These are phyloP conservation scores for Stramenopiles sp. DNA, from an alignment of 352 stramenopile genomes.

Conservation along the genomic window DNA sequence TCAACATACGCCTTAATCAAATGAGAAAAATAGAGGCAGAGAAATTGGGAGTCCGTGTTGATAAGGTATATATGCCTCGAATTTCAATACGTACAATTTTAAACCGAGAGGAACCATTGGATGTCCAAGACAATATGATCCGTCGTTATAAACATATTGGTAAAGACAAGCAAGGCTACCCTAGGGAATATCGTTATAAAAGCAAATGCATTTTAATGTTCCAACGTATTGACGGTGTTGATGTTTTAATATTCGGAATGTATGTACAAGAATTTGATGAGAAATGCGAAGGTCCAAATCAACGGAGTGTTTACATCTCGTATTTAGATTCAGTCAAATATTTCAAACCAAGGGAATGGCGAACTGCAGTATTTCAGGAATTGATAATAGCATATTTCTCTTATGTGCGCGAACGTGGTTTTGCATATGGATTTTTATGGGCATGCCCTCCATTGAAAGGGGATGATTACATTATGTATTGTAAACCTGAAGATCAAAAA, in stretches of 20 bases:
- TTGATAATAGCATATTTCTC: constrained; percentile 62
- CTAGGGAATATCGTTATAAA: constrained; percentile 46
- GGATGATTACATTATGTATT: constrained; percentile 69
- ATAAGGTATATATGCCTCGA: not conserved
- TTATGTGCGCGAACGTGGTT: constrained; percentile 57
- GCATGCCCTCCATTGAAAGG: constrained; percentile 49
- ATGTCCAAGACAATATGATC: not conserved
- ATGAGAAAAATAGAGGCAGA: not conserved
- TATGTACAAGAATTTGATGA: constrained; percentile 98
- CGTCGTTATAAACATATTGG: not conserved
- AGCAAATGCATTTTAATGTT: constrained; percentile 98
- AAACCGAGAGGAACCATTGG: not conserved
- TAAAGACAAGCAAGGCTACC: constrained; percentile 27
- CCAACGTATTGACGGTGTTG: constrained; percentile 96
- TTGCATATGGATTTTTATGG: constrained; percentile 63
- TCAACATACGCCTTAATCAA: not conserved
- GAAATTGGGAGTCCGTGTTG: not conserved
- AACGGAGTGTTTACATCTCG: constrained; percentile 79
- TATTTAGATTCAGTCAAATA: constrained; percentile 69
- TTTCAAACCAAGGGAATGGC: constrained; percentile 59
- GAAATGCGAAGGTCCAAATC: constrained; percentile 37
- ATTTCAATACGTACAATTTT: not conserved
- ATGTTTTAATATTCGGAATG: constrained; percentile 96
- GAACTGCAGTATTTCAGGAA: constrained; percentile 59
- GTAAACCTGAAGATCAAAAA: constrained; percentile 64